Conservation (phyloP, 1,284 basidiomycete species). For the Puccinia coronata region DNA sequence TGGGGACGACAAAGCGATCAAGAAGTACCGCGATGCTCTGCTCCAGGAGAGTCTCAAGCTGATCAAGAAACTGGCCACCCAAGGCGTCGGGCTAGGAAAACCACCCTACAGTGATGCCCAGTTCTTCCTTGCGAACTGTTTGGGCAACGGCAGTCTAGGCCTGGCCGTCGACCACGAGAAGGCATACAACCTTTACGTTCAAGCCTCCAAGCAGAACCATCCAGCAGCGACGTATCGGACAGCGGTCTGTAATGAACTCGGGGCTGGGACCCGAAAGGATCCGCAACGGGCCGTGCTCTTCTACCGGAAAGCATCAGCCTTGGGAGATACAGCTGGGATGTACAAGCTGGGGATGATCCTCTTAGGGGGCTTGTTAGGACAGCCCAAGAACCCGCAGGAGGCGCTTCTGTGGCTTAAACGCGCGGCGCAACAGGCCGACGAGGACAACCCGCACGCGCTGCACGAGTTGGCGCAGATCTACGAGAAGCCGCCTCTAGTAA, state of each 20-base stretch:
- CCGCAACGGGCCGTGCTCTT: slow-evolving; percentile 86
- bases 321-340: slow-evolving; percentile 98
- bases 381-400: slow-evolving; percentile 82
- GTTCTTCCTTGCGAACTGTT: slow-evolving; percentile 97
- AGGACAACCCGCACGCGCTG: slow-evolving; percentile 95
- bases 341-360: slow-evolving; percentile 98
- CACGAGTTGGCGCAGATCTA: slow-evolving; percentile 93
- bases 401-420: slow-evolving; percentile 92
- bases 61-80: slow-evolving; percentile 84
- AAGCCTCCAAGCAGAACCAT: slow-evolving; percentile 96
- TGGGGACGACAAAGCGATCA: slow-evolving; percentile 56
- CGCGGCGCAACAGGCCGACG: slow-evolving; percentile 94
- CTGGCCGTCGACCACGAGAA: slow-evolving; percentile 95
- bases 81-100: slow-evolving; percentile 64
- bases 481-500: slow-evolving; percentile 67
- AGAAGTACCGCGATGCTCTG: slow-evolving; percentile 84
- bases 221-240: slow-evolving; percentile 93
- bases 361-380: slow-evolving; percentile 78
- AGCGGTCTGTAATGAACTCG: slow-evolving; percentile 98
- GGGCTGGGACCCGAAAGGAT: slow-evolving; percentile 93
- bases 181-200: slow-evolving; percentile 96
- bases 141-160: slow-evolving; percentile 91
- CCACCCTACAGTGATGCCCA: slow-evolving; percentile 91
- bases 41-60: slow-evolving; percentile 87
- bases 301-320: slow-evolving; percentile 91